Evolutionary conservation across 2,329 filamentous ascomycete genomes (phyloP), one percentile per base, ranked within the genome.

Genomic region (Diaporthe ampelina): DNA sequence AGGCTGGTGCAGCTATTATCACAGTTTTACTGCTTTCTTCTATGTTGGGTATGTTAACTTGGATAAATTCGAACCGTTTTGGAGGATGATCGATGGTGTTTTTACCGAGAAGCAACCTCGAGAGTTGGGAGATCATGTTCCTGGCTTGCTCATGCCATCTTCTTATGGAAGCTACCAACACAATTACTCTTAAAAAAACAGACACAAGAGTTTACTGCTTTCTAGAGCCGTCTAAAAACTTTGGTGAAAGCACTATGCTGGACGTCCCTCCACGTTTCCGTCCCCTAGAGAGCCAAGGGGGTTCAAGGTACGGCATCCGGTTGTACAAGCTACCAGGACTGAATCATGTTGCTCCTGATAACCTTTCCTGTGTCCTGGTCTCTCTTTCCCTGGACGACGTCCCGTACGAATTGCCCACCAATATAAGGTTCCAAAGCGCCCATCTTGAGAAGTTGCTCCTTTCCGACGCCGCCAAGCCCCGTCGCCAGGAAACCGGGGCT

Each of bases 1-100:
- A 79, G 48, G 85, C 82, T 2, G 85, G 85, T 6, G 85, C 85
- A 0, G 82, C 82, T 1, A 81, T 86, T 19, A 72, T 87, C 65
- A 87, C 85, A 8, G 79, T 80, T 1, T 40, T 85, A 24, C 76
- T 85, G 77, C 73, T 84, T 59, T 73, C 81, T 19, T 73, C 78
- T 13, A 76, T 86, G 50, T 74, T 83, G 45, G 81, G 81, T 7
- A 81, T 82, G 1, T 77, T 83, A 10, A 77, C 79, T 6, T 86
- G 84, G 84, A 78, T 84, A 84, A 83, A 69, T 79, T 77, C 76
- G 2, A 76, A 59, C 7, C 61, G 57, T 50, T 50, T 52, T 24
- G 75, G 75, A 29, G 70, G 70, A 6, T 43, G 45, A 67, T 37
- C 4, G 19, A n/a, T 6, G n/a, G 15, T 6, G n/a, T 19, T 7